Percentiles rank a stretch among this genome's conserved stretches.
phyloP scores from a whole-genome alignment of 2,329 filamentous ascomycete species.

The Zymoseptoria pseudotritici region DNA sequence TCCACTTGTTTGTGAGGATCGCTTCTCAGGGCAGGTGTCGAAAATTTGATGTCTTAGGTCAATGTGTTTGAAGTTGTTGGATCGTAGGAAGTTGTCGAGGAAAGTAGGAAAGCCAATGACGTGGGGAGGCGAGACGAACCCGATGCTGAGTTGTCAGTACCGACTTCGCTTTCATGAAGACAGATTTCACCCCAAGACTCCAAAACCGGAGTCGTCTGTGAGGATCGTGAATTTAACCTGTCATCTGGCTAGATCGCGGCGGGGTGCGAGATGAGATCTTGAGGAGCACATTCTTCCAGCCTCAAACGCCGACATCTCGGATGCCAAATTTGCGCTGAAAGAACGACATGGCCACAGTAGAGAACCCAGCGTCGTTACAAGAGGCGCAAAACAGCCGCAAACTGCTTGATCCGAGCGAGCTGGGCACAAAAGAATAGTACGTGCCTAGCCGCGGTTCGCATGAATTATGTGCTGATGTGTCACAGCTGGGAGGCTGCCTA shows the following conservation, averaged over 20 bases:
- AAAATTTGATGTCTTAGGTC: background rate
- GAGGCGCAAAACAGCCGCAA: conserved; percentile 9
- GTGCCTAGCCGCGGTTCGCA: conserved; percentile 27
- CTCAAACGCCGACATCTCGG: background rate
- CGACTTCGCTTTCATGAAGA: background rate
- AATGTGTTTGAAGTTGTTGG: background rate
- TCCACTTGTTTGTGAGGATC: background rate
- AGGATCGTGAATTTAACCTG: no score
- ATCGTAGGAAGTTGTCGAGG: background rate
- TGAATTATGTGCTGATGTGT: background rate
- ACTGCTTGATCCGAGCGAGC: conserved; percentile 62
- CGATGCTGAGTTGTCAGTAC: background rate
- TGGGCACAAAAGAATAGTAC: conserved; percentile 89
- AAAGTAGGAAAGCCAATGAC: conserved; percentile 2
- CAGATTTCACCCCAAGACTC: no score
- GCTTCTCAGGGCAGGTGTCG: background rate
- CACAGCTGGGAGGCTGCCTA: conserved; percentile 57
- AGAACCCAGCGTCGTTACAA: background rate
- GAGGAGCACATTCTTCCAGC: background rate
- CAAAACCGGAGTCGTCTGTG: no score
- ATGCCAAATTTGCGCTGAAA: background rate
- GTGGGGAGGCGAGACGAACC: background rate
- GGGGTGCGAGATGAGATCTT: background rate
- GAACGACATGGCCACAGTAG: background rate
- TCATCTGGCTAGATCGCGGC: background rate